phyloP scores from a whole-genome alignment of 2,329 filamentous ascomycete genomes.

The Colletotrichum viniferum region DNA sequence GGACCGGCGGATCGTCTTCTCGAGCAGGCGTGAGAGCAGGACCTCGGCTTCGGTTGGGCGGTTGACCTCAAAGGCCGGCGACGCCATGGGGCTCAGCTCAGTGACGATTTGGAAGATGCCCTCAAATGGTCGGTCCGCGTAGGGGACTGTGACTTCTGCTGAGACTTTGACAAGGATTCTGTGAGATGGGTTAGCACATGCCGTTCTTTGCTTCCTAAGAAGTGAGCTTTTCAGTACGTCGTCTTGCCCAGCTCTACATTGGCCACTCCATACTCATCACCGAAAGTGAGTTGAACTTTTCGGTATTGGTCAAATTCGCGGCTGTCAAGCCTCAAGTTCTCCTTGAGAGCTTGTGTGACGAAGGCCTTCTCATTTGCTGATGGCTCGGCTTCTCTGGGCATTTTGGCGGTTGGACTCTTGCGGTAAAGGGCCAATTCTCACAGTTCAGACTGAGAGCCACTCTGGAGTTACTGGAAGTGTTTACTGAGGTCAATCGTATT shows the following conservation, averaged over 20 bases:
- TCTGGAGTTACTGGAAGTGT: constrained; percentile 12
- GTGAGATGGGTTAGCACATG: constrained; percentile 6
- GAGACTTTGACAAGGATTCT: constrained; percentile 87
- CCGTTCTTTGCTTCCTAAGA: background rate
- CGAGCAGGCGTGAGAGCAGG: constrained; percentile 84
- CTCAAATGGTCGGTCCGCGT: constrained; percentile 89
- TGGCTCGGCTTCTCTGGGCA: constrained; percentile 92
- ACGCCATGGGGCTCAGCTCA: constrained; percentile 91
- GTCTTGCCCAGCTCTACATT: constrained; percentile 91
- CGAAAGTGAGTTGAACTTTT: constrained; percentile 78
- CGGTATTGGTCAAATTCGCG: constrained; percentile 83
- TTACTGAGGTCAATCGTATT: constrained; percentile 22
- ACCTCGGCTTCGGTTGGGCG: constrained; percentile 84
- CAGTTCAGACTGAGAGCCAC: background rate
- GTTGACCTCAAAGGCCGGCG: constrained; percentile 86
- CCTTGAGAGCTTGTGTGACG: constrained; percentile 79
- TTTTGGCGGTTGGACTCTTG: constrained; percentile 44
- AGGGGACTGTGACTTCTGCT: constrained; percentile 85
- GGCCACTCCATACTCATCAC: constrained; percentile 88
- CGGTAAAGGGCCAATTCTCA: constrained; percentile 21
- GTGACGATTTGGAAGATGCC: constrained; percentile 92
- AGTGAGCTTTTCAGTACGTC: constrained; percentile 54
- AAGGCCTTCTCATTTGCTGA: constrained; percentile 90
- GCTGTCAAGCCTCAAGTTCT: constrained; percentile 84
- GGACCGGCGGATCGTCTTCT: constrained; percentile 92